Evolutionary conservation across 768 basidiomycete species (phyloP).

Genomic region (Lentinula detonsa): DNA sequence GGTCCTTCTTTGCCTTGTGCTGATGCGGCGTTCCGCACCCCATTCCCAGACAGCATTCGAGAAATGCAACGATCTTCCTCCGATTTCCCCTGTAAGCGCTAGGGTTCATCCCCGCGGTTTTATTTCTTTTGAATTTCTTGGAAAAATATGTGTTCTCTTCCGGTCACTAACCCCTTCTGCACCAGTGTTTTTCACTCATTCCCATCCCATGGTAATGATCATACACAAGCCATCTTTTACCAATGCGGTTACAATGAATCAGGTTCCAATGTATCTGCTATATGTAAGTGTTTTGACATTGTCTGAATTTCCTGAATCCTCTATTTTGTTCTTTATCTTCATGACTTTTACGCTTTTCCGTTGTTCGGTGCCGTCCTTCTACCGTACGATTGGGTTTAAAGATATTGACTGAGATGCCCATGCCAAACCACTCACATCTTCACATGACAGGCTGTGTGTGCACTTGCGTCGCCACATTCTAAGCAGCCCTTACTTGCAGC

Average conservation of each 20-base stretch:
- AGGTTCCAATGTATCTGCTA: constrained; percentile 65
- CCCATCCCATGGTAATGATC: constrained; percentile 69
- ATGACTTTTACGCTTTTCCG: background rate
- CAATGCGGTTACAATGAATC: constrained; percentile 55
- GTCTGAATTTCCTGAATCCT: background rate
- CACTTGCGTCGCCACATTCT: constrained; percentile 72
- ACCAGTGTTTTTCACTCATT: constrained; percentile 77
- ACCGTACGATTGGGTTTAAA: background rate
- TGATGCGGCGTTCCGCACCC: background rate
- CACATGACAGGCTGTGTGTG: constrained; percentile 46
- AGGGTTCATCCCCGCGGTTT: background rate
- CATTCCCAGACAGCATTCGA: background rate
- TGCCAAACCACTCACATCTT: background rate
- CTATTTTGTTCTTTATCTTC: background rate
- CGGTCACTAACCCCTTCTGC: background rate
- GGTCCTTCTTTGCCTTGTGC: background rate
- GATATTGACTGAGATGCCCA: too few relatives aligned
- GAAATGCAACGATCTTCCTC: background rate
- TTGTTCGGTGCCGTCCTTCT: background rate
- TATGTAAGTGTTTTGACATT: constrained; percentile 26
- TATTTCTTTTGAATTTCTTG: background rate
- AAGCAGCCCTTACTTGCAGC: constrained; percentile 59
- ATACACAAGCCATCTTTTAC: constrained; percentile 79
- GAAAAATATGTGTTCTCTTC: background rate
- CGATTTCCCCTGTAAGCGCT: too few relatives aligned